Percentiles rank a stretch among this genome's conserved stretches.
Conservation (phyloP, 768 basidiomycete genomes). For the Tulasnella sp. region DNA sequence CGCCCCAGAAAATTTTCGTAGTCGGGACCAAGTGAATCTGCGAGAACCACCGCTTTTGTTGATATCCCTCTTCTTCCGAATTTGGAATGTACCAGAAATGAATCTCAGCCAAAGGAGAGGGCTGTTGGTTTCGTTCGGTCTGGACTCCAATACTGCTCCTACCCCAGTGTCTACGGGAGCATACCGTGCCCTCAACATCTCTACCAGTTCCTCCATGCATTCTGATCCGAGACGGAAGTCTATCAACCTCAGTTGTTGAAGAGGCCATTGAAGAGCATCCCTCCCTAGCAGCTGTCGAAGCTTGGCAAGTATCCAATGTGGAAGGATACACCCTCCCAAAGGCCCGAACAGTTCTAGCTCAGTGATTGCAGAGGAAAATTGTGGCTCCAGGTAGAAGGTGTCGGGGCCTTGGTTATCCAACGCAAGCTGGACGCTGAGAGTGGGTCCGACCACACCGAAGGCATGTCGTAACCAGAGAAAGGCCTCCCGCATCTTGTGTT, state of each 20-base stretch:
- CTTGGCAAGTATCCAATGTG: neutral
- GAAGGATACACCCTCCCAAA: neutral
- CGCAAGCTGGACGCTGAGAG: neutral
- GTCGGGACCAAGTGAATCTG: neutral
- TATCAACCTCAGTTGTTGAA: neutral
- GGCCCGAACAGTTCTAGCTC: neutral
- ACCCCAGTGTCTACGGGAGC: neutral
- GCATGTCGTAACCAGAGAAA: neutral
- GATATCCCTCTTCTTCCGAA: neutral
- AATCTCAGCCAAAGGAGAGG: neutral
- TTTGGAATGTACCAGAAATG: neutral
- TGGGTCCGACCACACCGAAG: neutral
- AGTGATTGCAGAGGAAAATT: neutral
- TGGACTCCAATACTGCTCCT: neutral
- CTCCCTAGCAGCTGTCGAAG: neutral
- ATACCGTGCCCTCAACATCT: neutral
- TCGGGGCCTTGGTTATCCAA: neutral
- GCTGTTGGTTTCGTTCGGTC: neutral
- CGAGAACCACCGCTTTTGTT: neutral
- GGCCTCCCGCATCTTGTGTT: neutral
- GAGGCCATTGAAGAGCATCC: neutral
- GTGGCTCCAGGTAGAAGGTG: neutral
- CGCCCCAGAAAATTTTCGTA: neutral
- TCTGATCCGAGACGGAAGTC: neutral
- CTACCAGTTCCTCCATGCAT: neutral